phyloP scores from a whole-genome alignment of 495 filamentous ascomycete genomes.

The Margaritispora aquatica region DNA sequence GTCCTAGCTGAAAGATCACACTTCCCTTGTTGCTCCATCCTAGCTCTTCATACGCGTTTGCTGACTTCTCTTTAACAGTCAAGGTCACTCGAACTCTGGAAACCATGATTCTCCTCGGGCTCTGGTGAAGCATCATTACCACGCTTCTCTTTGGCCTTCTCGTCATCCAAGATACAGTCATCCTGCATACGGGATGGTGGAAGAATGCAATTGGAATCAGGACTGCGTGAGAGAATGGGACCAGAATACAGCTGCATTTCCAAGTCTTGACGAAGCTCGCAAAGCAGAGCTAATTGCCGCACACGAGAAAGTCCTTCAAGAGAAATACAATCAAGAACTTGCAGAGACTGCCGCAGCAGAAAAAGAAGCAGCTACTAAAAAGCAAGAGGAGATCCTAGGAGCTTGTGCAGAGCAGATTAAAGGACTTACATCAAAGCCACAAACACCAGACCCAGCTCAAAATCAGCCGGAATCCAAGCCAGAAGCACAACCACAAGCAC shows the following conservation, averaged over 20 bases:
- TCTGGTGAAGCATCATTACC: conserved; percentile 59
- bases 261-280: conserved; percentile 38
- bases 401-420: background rate
- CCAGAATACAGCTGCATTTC: conserved; percentile 41
- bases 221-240: conserved; percentile 55
- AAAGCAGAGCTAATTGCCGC: conserved; percentile 39
- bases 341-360: background rate
- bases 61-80: conserved; percentile 12
- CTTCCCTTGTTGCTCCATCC: no score
- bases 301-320: conserved; percentile 23
- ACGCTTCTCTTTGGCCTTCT: conserved; percentile 52
- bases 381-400: background rate
- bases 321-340: background rate
- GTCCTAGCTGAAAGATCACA: no score
- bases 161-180: conserved; percentile 51
- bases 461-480: background rate
- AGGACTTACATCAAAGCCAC: background rate
- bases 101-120: conserved; percentile 51
- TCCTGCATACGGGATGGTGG: conserved; percentile 55
- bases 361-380: conserved; percentile 1
- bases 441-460: background rate
- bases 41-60: background rate
- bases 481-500: background rate
- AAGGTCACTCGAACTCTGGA: conserved; percentile 58
- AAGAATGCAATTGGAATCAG: conserved; percentile 56